Conservation (phyloP, 169 alveolate genomes). For the Eimeria mitis region DNA sequence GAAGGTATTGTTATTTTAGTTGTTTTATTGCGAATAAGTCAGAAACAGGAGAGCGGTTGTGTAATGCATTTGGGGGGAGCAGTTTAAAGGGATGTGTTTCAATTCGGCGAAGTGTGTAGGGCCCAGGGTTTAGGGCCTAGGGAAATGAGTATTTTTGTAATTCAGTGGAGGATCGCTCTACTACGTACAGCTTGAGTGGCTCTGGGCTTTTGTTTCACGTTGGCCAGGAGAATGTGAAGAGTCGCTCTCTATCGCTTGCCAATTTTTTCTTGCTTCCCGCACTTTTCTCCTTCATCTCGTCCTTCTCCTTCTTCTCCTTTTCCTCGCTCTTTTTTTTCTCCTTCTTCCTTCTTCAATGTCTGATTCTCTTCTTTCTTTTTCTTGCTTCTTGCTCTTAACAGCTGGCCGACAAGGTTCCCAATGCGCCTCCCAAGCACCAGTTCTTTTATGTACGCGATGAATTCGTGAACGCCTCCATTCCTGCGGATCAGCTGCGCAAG, state of each 20-base stretch:
- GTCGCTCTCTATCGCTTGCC: too few species aligned
- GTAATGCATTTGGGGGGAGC: not conserved
- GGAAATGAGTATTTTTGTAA: not conserved
- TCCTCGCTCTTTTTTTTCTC: too few species aligned
- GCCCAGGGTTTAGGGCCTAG: slow-evolving; percentile 1
- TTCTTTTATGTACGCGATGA: slow-evolving; percentile 4
- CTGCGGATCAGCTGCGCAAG: slow-evolving; percentile 24
- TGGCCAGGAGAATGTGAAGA: too few species aligned
- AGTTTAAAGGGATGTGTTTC: too few species aligned
- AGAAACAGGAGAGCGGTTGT: too few species aligned
- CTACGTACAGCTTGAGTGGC: not conserved
- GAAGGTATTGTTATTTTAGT: not conserved
- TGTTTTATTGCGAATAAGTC: too few species aligned
- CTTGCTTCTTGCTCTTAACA: not conserved
- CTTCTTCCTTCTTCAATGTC: too few species aligned
- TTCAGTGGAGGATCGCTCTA: not conserved
- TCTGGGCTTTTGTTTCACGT: not conserved
- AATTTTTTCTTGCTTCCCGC: too few species aligned
- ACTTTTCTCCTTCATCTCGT: too few species aligned
- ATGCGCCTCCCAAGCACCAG: not conserved
- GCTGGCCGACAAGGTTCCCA: slow-evolving; percentile 1
- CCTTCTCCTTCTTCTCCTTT: not conserved
- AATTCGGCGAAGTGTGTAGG: not conserved
- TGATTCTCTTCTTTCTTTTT: not conserved
- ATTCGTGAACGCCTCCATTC: not conserved